Evolutionary conservation across 768 basidiomycete genomes (phyloP).

Genomic region (Leccinum disarticulatum): DNA sequence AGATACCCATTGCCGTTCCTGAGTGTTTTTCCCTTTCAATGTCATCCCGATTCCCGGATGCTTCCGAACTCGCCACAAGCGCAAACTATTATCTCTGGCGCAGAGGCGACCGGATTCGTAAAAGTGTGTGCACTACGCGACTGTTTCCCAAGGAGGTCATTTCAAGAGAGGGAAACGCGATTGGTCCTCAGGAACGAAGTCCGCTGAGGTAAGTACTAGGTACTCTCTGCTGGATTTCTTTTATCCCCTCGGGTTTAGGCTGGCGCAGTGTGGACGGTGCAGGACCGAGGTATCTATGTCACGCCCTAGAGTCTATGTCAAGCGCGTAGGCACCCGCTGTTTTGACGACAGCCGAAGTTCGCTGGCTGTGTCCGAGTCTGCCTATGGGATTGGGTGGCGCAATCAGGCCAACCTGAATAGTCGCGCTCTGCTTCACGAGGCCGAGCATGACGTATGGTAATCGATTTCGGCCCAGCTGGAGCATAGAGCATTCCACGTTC

Average conservation of each 20-base stretch:
- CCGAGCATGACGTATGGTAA: not conserved
- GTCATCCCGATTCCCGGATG: slow-evolving; percentile 22
- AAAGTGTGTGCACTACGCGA: slow-evolving; percentile 37
- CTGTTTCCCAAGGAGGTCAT: slow-evolving; percentile 31
- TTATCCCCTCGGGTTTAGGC: slow-evolving; percentile 34
- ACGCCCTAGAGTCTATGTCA: slow-evolving; percentile 7
- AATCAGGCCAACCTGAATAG: not conserved
- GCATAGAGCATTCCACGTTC: not conserved
- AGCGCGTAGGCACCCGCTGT: not conserved
- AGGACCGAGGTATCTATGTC: slow-evolving; percentile 31
- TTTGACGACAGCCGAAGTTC: not conserved
- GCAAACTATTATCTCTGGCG: not conserved
- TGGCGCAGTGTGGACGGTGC: slow-evolving; percentile 18
- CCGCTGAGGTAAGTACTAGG: slow-evolving; percentile 30
- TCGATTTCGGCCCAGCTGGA: not conserved
- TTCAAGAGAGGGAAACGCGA: slow-evolving; percentile 36
- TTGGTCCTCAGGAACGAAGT: slow-evolving; percentile 33
- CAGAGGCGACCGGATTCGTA: slow-evolving; percentile 38
- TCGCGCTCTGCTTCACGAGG: not conserved
- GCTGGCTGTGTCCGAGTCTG: not conserved
- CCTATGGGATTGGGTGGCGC: not conserved
- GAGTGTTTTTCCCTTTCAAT: slow-evolving; percentile 10
- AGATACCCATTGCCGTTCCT: not conserved
- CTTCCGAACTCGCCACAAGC: slow-evolving; percentile 20
- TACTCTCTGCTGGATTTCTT: not conserved